Evolutionary conservation across 345 rosid species (phyloP), one percentile per base, ranked within the genome.

Genomic region (Euphorbia pulcherrima): DNA sequence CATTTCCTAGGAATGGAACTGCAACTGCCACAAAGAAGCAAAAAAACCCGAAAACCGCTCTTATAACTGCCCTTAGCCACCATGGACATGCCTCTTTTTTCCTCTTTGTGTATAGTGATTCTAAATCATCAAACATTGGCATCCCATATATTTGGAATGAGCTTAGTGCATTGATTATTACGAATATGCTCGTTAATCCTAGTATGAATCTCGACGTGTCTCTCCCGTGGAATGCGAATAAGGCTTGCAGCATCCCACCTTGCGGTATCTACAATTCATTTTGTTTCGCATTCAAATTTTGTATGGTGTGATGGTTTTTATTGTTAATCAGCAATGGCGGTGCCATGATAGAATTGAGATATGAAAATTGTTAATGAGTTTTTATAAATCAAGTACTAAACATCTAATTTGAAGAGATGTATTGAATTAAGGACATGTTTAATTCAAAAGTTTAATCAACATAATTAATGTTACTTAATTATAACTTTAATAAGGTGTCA

Each of bases 141-240:
- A 77, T 77, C 10, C 73, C 80, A 20, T 77, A 77, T 28, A 76
- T 72, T 58, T 76, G 79, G 79, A 76, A 76, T 20, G 79, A 76
- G 62, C 79, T 67, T 4, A 76, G 12, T 0, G 79, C 69, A 27
- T 72, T 76, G 3, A 76, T 13, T 55, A 76, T 72, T n/a, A 76
- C 76, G 9, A 79, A 63, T 28, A 75, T 28, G 26, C 74, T 69
- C 27, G 72, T 65, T n/a, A 72, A 29, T 16, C 73, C 80, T 13
- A 77, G 65, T 27, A 77, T 60, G 26, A 72, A 72, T 4, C 48
- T 35, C 2, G 80, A 68, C 0, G 73, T 64, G 76, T 72, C 76
- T 13, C 23, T 52, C 23, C 71, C 68, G 4, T 69, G 74, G 67
- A 27, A 77, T 6, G 70, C 60, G 30, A 62, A 77, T 47, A 77